phyloP scores from a whole-genome alignment of 2,329 filamentous ascomycete genomes.

The Diaporthe sp. region DNA sequence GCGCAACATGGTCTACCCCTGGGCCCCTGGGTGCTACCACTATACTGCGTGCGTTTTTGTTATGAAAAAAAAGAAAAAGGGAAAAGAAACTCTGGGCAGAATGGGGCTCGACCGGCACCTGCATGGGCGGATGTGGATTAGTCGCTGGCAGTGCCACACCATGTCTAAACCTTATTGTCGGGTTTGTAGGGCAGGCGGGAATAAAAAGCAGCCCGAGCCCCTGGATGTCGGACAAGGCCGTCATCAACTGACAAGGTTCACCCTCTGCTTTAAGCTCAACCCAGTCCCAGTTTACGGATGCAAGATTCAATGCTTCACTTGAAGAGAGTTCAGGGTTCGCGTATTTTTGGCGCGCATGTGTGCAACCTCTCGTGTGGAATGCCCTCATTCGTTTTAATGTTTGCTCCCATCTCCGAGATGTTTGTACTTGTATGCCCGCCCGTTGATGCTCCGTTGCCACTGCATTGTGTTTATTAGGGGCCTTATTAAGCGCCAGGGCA shows the following conservation, averaged over 20 bases:
- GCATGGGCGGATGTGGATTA: conserved; percentile 5
- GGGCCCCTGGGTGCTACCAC: background rate
- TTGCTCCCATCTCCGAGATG: conserved; percentile 14
- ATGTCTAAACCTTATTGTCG: conserved; percentile 16
- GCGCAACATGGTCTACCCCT: background rate
- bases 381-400: background rate
- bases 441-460: background rate
- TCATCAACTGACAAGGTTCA: background rate
- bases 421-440: background rate
- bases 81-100: conserved; percentile 23
- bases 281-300: background rate
- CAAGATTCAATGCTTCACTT: conserved; percentile 15
- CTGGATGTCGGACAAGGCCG: conserved; percentile 22
- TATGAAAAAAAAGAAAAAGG: background rate
- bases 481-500: background rate
- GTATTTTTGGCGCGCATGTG: conserved; percentile 15
- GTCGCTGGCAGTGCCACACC: background rate
- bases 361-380: conserved; percentile 5
- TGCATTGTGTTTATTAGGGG: too few species aligned
- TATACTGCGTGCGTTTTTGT: background rate
- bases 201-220: conserved; percentile 22
- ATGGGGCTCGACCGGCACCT: background rate
- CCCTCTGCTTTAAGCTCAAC: conserved; percentile 19
- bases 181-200: conserved; percentile 17
- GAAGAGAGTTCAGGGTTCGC: conserved; percentile 17